Evolutionary conservation across 805 yeast genomes (phyloP).

Genomic region (Kregervanrija pseudodelftensis): DNA sequence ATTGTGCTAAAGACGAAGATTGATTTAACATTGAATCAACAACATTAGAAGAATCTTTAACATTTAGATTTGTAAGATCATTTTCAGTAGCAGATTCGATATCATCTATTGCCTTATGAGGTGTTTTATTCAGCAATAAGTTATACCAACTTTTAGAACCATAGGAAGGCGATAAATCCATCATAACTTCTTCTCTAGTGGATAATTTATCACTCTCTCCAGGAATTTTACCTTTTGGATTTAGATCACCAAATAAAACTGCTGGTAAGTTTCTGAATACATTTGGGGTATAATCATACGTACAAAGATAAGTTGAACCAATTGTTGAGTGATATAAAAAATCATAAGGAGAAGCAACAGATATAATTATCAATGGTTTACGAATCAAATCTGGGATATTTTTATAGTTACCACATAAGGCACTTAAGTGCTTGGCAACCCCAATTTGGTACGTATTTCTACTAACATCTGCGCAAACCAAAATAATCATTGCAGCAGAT

Average conservation of each 20-base stretch:
- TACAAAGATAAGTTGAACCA: conserved; percentile 51
- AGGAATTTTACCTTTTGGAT: conserved; percentile 48
- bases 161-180: neutral
- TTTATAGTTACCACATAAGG: conserved; percentile 40
- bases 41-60: neutral
- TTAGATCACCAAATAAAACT: conserved; percentile 47
- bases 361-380: conserved; percentile 51
- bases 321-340: conserved; percentile 47
- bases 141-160: no score
- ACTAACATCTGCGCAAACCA: conserved; percentile 48
- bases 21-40: no score
- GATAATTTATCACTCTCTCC: conserved; percentile 23
- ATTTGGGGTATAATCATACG: conserved; percentile 51
- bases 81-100: no score
- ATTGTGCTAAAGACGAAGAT: no score
- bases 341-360: conserved; percentile 58
- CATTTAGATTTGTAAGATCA: neutral
- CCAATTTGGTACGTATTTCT: conserved; percentile 57
- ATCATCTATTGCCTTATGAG: no score
- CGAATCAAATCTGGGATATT: conserved; percentile 24
- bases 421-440: conserved; percentile 48
- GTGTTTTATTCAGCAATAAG: no score
- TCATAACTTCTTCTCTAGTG: conserved; percentile 2
- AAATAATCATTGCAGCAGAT: conserved; percentile 42
- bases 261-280: conserved; percentile 43